Base-by-base conservation (phyloP, 2,329 filamentous ascomycete genomes). In the Ophiostoma triangulosporum region DNA sequence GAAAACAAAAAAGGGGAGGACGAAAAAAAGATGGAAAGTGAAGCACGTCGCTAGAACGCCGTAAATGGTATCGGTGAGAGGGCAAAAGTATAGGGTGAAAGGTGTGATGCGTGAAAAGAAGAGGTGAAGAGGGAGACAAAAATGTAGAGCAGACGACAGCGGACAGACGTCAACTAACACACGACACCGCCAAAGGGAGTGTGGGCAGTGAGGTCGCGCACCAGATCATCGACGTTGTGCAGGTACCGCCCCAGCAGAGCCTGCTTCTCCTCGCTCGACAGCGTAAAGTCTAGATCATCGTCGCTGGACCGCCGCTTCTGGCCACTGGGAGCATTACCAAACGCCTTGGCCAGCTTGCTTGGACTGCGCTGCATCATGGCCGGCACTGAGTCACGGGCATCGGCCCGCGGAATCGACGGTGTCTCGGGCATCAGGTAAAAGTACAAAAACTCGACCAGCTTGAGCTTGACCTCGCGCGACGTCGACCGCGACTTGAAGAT, bases 391-490 rank as follows among this genome's bases (percentile, higher is more conserved):
- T 57, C 57, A 29, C 51, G 54, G 12, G 52, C 52, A 51, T 57
- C 58, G 57, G 75, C 71, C 57, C 69, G 69, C 5, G 78, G 75
- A 57, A 77, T 75, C 20, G 76, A 71, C 45, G 76, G 82, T 0
- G 79, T 80, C 70, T 98, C 93, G 50, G 91, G 90, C 84, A 97
- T 95, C 61, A 98, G 83, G 68, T 97, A 98, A 69, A 97, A 97
- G 73, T 97, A 97, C 51, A 98, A 72, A 65, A 97, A 97, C 68
- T 97, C 93, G 61, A 96, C 84, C n/a, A 95, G 80, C 68, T 95
- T 93, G 64, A 95, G 79, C 72, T 95, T 96, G 60, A 97, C 90
- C 62, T 91, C 87, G 57, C 88, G 82, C 24, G 82, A 82, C 3
- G 91, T 96, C 59, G 83, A 81, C 57, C 88, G 83, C 58, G 85